A percentile compares a stretch with the other conserved stretches of the same genome.
phyloP scores from a whole-genome alignment of 2,329 filamentous ascomycete genomes.

The Arthrinium puccinioides region DNA sequence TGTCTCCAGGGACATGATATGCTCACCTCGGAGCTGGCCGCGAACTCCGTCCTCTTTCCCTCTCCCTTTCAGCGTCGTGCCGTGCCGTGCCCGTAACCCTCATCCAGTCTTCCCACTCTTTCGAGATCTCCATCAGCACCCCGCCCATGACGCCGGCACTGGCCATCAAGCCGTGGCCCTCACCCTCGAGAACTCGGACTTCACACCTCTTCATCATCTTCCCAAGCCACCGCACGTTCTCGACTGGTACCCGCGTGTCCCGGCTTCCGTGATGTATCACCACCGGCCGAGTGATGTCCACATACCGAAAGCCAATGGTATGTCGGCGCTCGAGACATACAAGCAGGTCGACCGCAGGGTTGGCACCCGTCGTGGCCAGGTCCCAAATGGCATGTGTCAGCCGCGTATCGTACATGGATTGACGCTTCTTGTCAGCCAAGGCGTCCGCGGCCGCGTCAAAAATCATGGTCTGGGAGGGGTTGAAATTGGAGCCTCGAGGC shows the following conservation, averaged over 20 bases:
- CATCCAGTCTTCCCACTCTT: conserved; percentile 89
- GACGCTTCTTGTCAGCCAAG: conserved; percentile 63
- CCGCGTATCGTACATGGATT: conserved; percentile 70
- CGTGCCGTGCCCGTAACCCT: conserved; percentile 38
- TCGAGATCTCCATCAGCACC: conserved; percentile 88
- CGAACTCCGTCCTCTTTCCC: conserved; percentile 5
- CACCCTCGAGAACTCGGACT: conserved; percentile 80
- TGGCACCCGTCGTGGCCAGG: conserved; percentile 80
- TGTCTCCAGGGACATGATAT: too few relatives aligned
- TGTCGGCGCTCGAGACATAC: conserved; percentile 88
- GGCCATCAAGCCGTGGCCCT: conserved; percentile 94
- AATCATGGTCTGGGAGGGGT: conserved; percentile 18
- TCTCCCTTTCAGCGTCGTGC: conserved; percentile 1
- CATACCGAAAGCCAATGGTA: conserved; percentile 91
- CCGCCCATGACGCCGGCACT: conserved; percentile 87
- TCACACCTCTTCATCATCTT: conserved; percentile 92
- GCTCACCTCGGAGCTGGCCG: conserved; percentile 3
- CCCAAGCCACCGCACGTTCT: conserved; percentile 91
- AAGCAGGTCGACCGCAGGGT: conserved; percentile 87
- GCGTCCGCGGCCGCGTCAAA: conserved; percentile 51
- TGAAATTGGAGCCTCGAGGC: conserved; percentile 16
- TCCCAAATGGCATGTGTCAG: conserved; percentile 94
- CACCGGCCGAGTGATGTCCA: conserved; percentile 85
- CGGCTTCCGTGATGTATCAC: conserved; percentile 91
- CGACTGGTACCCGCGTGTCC: conserved; percentile 86